Evolutionary conservation across 202 grass and related monocot species (phyloP).

Genomic region (Eragrostis tef): DNA sequence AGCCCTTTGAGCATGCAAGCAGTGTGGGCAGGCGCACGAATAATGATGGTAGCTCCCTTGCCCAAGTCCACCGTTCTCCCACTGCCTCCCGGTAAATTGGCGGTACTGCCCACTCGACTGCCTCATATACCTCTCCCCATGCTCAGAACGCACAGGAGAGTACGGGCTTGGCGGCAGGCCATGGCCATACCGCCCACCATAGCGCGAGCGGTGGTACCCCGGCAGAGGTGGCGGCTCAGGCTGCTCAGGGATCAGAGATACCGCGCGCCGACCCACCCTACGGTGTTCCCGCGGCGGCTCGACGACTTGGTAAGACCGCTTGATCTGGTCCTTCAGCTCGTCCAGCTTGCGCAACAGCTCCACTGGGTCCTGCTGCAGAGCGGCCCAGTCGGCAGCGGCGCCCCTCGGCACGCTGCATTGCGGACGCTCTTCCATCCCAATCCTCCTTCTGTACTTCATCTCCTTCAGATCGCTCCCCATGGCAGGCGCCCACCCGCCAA

Average conservation of each 20-base stretch:
- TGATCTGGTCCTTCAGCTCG: constrained; percentile 85
- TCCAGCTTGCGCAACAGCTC: constrained; percentile 88
- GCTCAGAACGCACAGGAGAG: constrained; percentile 35
- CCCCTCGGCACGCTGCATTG: constrained; percentile 56
- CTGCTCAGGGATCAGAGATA: constrained; percentile 51
- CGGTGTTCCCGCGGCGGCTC: constrained; percentile 54
- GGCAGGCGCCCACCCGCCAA: constrained; percentile 27
- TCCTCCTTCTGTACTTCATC: constrained; percentile 65
- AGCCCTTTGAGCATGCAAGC: constrained; percentile 48
- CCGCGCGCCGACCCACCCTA: constrained; percentile 43
- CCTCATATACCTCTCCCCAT: constrained; percentile 47
- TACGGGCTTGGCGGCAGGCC: constrained; percentile 48
- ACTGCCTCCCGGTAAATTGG: constrained; percentile 57
- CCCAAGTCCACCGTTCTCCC: constrained; percentile 49
- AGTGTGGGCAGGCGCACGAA: constrained; percentile 51
- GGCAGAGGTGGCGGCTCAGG: constrained; percentile 42
- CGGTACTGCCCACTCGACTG: constrained; percentile 50
- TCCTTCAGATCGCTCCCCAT: constrained; percentile 69
- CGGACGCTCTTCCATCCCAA: constrained; percentile 48
- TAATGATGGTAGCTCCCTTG: constrained; percentile 48
- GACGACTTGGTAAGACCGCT: constrained; percentile 62
- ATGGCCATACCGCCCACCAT: constrained; percentile 41
- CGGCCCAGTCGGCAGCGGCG: constrained; percentile 45
- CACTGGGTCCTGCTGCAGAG: constrained; percentile 66
- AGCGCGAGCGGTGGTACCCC: constrained; percentile 39